phyloP scores from a whole-genome alignment of 2,329 filamentous ascomycete species.

The Arthrobotrys sinensis region DNA sequence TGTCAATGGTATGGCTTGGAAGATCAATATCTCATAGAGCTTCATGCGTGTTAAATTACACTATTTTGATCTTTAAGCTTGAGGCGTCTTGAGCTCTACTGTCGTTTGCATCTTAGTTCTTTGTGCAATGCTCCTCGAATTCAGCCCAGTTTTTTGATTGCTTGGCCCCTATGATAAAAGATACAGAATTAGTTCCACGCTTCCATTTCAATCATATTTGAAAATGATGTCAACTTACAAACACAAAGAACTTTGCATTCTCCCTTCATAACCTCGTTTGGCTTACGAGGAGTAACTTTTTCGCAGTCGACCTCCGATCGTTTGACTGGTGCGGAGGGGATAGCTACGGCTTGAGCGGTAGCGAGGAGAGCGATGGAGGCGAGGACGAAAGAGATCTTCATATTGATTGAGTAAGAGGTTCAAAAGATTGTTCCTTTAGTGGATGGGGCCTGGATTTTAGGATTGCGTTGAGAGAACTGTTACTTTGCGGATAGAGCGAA shows the following conservation, averaged over 20 bases:
- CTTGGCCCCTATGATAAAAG: conserved; percentile 4
- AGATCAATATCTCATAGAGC: too few species aligned
- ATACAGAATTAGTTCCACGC: not conserved
- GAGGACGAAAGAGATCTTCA: conserved; percentile 33
- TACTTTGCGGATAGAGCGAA: not conserved
- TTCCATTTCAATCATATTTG: too few species aligned
- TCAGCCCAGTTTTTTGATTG: conserved; percentile 6
- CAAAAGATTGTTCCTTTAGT: not conserved
- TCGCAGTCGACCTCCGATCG: conserved; percentile 22
- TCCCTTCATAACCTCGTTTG: not conserved
- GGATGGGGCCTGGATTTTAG: not conserved
- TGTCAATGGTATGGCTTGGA: not conserved
- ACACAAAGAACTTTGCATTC: conserved; percentile 38
- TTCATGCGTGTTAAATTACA: too few species aligned
- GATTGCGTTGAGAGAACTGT: not conserved
- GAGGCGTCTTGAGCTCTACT: too few species aligned
- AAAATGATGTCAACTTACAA: conserved; percentile 20
- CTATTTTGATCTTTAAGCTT: not conserved
- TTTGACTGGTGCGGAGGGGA: not conserved
- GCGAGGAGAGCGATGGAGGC: conserved; percentile 13
- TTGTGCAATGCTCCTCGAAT: conserved; percentile 11
- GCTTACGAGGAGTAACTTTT: not conserved
- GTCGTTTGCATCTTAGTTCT: not conserved
- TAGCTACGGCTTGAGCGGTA: conserved; percentile 11
- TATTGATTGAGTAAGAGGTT: conserved; percentile 2